Evolutionary conservation across 495 filamentous ascomycete species (phyloP).

Genomic region (Tuber magnatum): DNA sequence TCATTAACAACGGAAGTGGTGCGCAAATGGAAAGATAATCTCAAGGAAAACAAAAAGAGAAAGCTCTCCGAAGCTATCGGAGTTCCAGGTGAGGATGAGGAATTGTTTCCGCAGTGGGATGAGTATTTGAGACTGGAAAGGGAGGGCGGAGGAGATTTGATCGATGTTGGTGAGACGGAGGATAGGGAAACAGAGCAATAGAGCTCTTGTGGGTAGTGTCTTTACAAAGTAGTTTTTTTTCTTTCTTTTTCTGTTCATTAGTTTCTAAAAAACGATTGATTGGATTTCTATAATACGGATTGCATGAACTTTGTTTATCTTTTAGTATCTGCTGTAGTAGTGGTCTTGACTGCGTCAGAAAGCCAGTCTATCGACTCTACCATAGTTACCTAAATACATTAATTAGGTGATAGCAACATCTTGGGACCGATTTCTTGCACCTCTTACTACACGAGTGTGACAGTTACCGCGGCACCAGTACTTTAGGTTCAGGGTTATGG

Average conservation of each 20-base stretch:
- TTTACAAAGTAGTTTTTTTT: not conserved
- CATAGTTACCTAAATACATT: not conserved
- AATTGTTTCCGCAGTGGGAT: slow-evolving; percentile 93
- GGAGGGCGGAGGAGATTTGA: slow-evolving; percentile 49
- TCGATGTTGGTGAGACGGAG: slow-evolving; percentile 43
- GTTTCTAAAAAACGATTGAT: not conserved
- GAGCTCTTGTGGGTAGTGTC: not conserved
- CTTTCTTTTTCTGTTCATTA: not conserved
- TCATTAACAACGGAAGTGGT: slow-evolving; percentile 63
- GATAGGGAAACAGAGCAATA: slow-evolving; percentile 25
- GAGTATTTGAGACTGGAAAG: slow-evolving; percentile 76
- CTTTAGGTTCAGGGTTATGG: not conserved
- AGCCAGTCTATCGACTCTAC: not conserved
- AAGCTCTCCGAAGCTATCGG: slow-evolving; percentile 76
- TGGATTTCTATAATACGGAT: not conserved
- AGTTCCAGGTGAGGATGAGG: slow-evolving; percentile 77
- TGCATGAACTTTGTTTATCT: not conserved
- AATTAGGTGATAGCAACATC: not conserved
- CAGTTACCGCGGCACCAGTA: not conserved
- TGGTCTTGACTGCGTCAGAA: not conserved
- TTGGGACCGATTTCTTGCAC: not conserved
- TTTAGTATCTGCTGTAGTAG: not conserved
- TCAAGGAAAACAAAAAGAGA: slow-evolving; percentile 61
- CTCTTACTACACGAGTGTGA: not conserved
- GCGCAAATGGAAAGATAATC: slow-evolving; percentile 65